Evolutionary conservation across 108 stramenopile species (phyloP), one percentile per base, ranked within the genome.

Genomic region (Seminavis robusta): DNA sequence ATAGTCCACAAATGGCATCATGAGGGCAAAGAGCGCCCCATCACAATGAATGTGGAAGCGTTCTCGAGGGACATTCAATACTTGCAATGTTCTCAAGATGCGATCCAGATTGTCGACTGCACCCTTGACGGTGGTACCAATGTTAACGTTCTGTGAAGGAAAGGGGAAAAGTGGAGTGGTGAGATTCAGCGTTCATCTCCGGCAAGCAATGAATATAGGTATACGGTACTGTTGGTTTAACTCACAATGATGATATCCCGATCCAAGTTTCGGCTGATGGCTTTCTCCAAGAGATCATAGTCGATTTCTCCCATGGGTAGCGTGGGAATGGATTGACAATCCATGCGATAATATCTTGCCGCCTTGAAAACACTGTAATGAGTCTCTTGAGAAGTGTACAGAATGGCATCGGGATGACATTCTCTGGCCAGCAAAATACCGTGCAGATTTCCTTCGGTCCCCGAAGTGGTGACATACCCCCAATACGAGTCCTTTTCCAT

Each of bases 111-210:
- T 84, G 61, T 92, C 91, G 24, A 92, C 87, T 6, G 91, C 91
- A 9, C 91, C 91, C 80, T 92, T 92, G 54, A 92, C 91, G 25
- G 91, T 92, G 17, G 91, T 92, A 15, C 91, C 91, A 65, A 92
- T 92, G 53, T 92, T 92, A 27, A 88, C 91, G 69, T 92, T 92
- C n/a, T n/a, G n/a, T n/a, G n/a, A n/a, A n/a, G n/a, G n/a, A n/a
- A n/a, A n/a, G n/a, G n/a, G n/a, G n/a, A n/a, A n/a, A n/a, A n/a
- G n/a, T n/a, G n/a, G n/a, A n/a, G n/a, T n/a, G n/a, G n/a, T n/a
- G n/a, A n/a, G n/a, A n/a, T n/a, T n/a, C n/a, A n/a, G n/a, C n/a
- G n/a, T n/a, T n/a, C n/a, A n/a, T n/a, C n/a, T n/a, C n/a, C n/a
- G n/a, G n/a, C n/a, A n/a, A n/a, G n/a, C n/a, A n/a, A n/a, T n/a